Conservation (phyloP, 495 filamentous ascomycete species). For the Chlorociboria aeruginascens region DNA sequence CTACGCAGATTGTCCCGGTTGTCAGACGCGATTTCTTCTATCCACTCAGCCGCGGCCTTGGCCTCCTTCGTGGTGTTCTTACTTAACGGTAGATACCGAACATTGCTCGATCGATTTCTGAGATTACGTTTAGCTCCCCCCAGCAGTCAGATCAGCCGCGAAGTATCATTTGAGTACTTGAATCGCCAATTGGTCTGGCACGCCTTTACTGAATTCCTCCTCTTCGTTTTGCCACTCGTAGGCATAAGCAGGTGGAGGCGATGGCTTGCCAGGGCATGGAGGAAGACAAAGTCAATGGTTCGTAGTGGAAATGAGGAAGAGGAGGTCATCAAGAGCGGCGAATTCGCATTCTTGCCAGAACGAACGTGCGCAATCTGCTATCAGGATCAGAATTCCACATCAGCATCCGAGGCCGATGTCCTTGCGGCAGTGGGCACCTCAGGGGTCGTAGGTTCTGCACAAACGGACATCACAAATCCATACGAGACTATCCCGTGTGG, state of each 20-base stretch:
- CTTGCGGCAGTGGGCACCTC: slow-evolving; percentile 50
- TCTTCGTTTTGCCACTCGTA: slow-evolving; percentile 89
- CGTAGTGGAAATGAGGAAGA: slow-evolving; percentile 32
- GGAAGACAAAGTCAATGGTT: slow-evolving; percentile 56
- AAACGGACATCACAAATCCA: slow-evolving; percentile 92
- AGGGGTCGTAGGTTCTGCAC: slow-evolving; percentile 73
- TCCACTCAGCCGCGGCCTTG: slow-evolving; percentile 70
- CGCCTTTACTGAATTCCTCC: slow-evolving; percentile 93
- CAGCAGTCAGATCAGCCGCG: slow-evolving; percentile 67
- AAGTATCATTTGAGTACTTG: slow-evolving; percentile 94
- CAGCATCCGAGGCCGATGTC: slow-evolving; percentile 55
- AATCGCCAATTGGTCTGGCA: slow-evolving; percentile 98
- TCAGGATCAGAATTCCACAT: slow-evolving; percentile 66
- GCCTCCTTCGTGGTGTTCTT: slow-evolving; percentile 82
- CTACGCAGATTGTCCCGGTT: slow-evolving; percentile 52
- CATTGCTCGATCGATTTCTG: slow-evolving; percentile 75
- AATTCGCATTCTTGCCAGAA: slow-evolving; percentile 78
- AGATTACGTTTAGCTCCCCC: slow-evolving; percentile 77
- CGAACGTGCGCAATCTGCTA: slow-evolving; percentile 98
- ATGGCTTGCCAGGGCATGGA: slow-evolving; percentile 76
- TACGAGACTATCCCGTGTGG: slow-evolving; percentile 88
- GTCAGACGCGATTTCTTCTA: slow-evolving; percentile 53
- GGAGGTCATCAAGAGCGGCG: slow-evolving; percentile 50
- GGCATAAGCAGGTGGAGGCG: slow-evolving; percentile 87
- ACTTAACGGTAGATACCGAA: slow-evolving; percentile 81